Conservation (phyloP, 179 eudicot genomes). For the Drosera spatulata region DNA sequence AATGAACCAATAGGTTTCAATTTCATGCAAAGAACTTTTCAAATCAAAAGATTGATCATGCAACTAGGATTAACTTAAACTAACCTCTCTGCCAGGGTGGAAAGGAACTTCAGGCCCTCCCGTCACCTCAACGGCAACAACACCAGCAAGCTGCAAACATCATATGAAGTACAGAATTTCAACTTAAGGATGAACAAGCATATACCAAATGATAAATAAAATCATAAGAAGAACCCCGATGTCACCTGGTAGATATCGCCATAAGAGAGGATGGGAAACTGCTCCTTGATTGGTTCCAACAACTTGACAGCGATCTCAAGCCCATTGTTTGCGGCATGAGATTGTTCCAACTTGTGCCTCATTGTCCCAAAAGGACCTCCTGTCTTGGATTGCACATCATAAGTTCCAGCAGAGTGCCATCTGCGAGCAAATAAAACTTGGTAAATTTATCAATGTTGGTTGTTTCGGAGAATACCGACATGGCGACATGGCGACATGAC, state of each 20-base stretch:
- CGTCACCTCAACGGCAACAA: conserved; percentile 81
- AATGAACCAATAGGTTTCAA: not conserved
- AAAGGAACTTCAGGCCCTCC: conserved; percentile 90
- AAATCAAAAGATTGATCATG: too few relatives aligned
- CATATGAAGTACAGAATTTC: not conserved
- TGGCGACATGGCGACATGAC: too few relatives aligned
- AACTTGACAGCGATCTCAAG: conserved; percentile 75
- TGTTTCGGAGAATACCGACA: not conserved
- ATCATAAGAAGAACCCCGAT: not conserved
- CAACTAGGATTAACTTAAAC: conserved; percentile 4
- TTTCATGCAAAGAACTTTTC: not conserved
- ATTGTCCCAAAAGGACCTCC: conserved; percentile 99
- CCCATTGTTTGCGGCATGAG: conserved; percentile 79
- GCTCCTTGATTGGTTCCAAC: conserved; percentile 74
- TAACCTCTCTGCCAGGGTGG: conserved; percentile 86
- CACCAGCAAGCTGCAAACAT: conserved; percentile 49
- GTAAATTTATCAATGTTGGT: not conserved
- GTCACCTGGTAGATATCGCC: conserved; percentile 82
- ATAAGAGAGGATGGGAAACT: conserved; percentile 57
- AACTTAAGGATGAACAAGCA: too few relatives aligned
- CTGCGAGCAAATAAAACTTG: conserved; percentile 17
- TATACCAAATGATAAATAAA: not conserved
- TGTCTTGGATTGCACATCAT: conserved; percentile 51
- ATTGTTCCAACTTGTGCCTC: conserved; percentile 54
- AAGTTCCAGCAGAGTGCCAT: conserved; percentile 99